Base-by-base conservation (phyloP, 768 basidiomycete genomes). In the Pleurotus giganteus region DNA sequence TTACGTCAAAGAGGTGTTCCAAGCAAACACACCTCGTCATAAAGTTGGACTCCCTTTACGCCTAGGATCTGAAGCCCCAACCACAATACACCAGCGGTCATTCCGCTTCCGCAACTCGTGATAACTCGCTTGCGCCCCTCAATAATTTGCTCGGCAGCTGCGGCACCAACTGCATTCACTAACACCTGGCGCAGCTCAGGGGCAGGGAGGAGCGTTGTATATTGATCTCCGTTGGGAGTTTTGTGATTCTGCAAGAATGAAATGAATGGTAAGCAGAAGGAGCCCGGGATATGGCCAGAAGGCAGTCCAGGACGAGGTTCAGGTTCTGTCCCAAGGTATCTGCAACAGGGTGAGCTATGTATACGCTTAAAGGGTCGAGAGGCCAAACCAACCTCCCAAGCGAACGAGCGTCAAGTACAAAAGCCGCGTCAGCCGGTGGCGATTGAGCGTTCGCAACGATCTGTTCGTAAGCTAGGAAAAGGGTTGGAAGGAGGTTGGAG, bases 31-130 rank as follows among this genome's bases (percentile, higher is more conserved):
- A 96, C 94, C 83, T 99, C 97, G 61, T 99, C 97, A 65, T 98
- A 99, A 9, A 98, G 69, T n/a, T 80, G 81, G 36, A 88, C 73
- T 21, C 75, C 73, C 51, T 80, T 68, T 4, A 82, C 81, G 12
- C 84, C 85, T 43, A 94, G 62, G 32, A 89, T 63, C 66, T 89
- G 83, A 58, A 97, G 74, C n/a, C 92, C 94, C 55, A 98, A 77
- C 95, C 97, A 98, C 4, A 98, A 76, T 12, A 98, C 76, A 2
- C 83, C 91, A 9, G 96, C 96, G n/a, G 95, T 97, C 96, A 99
- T 98, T 41, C 96, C 96, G 65, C 92, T 96, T 47, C 96, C 96
- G 72, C 96, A 99, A 56, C 79, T 88, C 11, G 89, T 83, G 4
- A 86, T 79, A 27, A 95, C 82, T 19, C 75, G 65, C 49, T 79